Conservation (phyloP, 1,284 basidiomycete species). For the Sutorius eximius region DNA sequence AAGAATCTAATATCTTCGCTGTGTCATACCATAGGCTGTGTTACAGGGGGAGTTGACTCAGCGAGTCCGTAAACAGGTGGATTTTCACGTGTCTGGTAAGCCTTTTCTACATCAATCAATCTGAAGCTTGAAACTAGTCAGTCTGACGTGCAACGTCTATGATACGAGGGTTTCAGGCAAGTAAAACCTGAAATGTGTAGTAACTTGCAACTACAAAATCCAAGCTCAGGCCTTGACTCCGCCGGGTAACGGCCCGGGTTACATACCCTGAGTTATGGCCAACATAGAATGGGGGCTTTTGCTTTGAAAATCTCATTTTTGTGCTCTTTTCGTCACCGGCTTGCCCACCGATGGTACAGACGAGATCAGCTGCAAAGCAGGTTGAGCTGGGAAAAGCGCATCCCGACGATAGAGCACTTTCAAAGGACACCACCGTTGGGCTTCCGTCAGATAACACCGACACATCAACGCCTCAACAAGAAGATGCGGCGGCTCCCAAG, state of each 20-base stretch:
- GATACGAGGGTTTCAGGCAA: constrained; percentile 57
- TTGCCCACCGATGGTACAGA: constrained; percentile 2
- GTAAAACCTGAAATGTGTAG: constrained; percentile 75
- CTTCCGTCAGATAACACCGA: not conserved
- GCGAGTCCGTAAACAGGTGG: no score
- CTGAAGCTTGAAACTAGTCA: not conserved
- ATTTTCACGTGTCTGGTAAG: no score
- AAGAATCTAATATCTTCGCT: no score
- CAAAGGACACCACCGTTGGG: not conserved
- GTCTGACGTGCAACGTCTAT: constrained; percentile 68
- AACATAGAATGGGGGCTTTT: no score
- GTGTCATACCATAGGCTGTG: no score
- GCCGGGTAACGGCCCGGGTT: no score
- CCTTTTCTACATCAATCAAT: constrained; percentile 52
- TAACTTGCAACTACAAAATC: no score
- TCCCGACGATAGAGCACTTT: not conserved
- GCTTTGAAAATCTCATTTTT: no score
- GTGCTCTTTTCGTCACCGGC: constrained; percentile 29
- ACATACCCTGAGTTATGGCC: no score
- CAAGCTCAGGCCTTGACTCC: no score
- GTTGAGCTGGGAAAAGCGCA: not conserved
- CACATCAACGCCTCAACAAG: not conserved
- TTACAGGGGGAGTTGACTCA: no score
- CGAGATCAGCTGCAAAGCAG: not conserved
- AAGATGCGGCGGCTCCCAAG: not conserved